phyloP scores from a whole-genome alignment of 805 yeast genomes.

The Lipomyces lipofer region DNA sequence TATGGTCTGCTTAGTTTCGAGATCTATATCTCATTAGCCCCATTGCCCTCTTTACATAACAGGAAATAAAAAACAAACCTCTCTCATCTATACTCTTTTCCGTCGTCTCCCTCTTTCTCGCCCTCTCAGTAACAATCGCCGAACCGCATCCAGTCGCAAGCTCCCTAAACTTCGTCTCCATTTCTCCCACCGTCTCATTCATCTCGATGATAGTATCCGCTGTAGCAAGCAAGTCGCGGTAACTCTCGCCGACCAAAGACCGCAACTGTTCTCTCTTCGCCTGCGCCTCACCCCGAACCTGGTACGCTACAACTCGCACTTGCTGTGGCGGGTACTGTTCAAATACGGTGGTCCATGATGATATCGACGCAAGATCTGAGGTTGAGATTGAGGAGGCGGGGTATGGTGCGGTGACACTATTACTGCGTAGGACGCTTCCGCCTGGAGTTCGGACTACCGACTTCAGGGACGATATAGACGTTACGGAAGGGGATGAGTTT shows the following conservation, averaged over 20 bases:
- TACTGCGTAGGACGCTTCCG: not conserved
- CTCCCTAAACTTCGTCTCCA: conserved; percentile 19
- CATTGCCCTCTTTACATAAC: not conserved
- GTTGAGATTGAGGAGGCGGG: not conserved
- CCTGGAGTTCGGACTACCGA: not conserved
- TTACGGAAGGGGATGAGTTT: not conserved
- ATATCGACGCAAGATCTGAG: conserved; percentile 11
- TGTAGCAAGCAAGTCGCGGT: conserved; percentile 27
- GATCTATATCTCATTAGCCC: not conserved
- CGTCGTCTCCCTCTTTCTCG: not conserved
- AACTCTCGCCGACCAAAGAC: conserved; percentile 29
- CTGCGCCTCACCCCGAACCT: conserved; percentile 23
- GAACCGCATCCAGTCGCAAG: conserved; percentile 19
- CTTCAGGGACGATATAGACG: conserved; percentile 4
- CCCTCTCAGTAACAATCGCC: conserved; percentile 5
- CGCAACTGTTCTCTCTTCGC: conserved; percentile 27
- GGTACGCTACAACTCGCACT: conserved; percentile 26
- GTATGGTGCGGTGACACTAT: not conserved
- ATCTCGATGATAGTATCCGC: conserved; percentile 27
- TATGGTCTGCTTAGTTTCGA: conserved; percentile 1
- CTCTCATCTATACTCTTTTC: not conserved
- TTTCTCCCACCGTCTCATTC: conserved; percentile 13
- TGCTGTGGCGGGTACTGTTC: conserved; percentile 27
- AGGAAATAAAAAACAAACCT: conserved; percentile 3
- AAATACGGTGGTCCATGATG: conserved; percentile 25